Conservation (phyloP, 495 filamentous ascomycete species). For the Penicillium canescens region DNA sequence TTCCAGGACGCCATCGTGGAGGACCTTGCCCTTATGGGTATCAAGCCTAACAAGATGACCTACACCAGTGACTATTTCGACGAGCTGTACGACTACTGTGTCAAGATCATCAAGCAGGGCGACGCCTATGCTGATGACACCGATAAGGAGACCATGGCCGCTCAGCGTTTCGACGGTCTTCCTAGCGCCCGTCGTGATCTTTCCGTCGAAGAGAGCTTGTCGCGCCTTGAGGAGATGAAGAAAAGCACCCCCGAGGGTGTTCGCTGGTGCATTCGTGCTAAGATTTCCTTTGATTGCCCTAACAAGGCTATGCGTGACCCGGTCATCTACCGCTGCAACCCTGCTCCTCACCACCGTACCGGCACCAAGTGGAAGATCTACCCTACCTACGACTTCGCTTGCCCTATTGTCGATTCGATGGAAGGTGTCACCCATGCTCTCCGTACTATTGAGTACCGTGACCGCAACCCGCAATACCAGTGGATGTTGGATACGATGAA, state of each 20-base stretch:
- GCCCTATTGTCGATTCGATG: slow-evolving; percentile 84
- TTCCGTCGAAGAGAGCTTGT: slow-evolving; percentile 77
- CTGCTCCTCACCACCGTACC: slow-evolving; percentile 83
- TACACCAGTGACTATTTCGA: slow-evolving; percentile 93
- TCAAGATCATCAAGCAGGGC: slow-evolving; percentile 78
- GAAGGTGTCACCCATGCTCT: slow-evolving; percentile 96
- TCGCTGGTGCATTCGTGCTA: slow-evolving; percentile 84
- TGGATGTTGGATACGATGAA: slow-evolving; percentile 90
- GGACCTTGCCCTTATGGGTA: slow-evolving; percentile 82
- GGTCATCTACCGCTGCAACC: slow-evolving; percentile 88
- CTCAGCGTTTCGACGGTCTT: slow-evolving; percentile 74
- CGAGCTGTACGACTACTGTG: slow-evolving; percentile 74
- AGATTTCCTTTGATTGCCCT: slow-evolving; percentile 78
- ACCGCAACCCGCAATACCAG: slow-evolving; percentile 95
- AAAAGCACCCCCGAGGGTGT: slow-evolving; percentile 71
- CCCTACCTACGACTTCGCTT: slow-evolving; percentile 93
- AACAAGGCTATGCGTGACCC: slow-evolving; percentile 90
- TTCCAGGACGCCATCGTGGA: slow-evolving; percentile 87
- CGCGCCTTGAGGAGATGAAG: slow-evolving; percentile 87
- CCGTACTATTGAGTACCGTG: slow-evolving; percentile 94
- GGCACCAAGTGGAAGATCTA: slow-evolving; percentile 91
- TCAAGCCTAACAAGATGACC: slow-evolving; percentile 74
- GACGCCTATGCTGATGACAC: slow-evolving; percentile 92
- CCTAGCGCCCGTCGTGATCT: slow-evolving; percentile 74
- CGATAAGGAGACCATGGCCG: slow-evolving; percentile 78